Evolutionary conservation across 2,329 filamentous ascomycete genomes (phyloP).

Genomic region (Raffaelea ambrosiae): DNA sequence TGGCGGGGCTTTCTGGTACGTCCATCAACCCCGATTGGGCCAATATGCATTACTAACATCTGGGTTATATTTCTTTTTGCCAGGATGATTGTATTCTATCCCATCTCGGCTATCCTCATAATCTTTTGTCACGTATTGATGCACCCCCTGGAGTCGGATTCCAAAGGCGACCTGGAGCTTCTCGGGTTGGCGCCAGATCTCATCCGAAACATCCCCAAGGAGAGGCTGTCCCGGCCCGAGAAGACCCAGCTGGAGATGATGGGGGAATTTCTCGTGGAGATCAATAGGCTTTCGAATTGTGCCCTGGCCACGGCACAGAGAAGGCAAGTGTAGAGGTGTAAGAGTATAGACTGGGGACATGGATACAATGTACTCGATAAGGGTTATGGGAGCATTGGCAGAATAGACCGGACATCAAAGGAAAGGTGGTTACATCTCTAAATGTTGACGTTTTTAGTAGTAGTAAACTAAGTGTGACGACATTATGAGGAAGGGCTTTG

Average conservation of each 20-base stretch:
- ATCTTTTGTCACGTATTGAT: constrained; percentile 47
- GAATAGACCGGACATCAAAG: too few species aligned
- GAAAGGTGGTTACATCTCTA: too few species aligned
- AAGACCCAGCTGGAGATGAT: background rate
- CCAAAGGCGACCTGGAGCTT: constrained; percentile 35
- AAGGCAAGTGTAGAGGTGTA: too few species aligned
- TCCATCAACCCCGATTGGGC: background rate
- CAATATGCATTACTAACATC: background rate
- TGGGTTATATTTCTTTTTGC: too few species aligned
- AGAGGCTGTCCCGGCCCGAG: background rate
- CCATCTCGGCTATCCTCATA: constrained; percentile 42
- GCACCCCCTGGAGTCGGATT: constrained; percentile 33
- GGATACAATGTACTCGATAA: too few species aligned
- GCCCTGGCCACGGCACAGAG: background rate
- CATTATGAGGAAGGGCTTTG: too few species aligned
- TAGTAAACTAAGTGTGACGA: too few species aligned
- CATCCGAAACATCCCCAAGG: constrained; percentile 27
- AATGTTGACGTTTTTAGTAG: too few species aligned
- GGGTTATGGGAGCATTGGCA: too few species aligned
- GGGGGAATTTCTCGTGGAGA: background rate
- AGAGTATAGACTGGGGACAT: too few species aligned
- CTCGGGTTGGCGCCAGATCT: constrained; percentile 32
- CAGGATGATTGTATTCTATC: constrained; percentile 48
- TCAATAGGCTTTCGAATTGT: background rate
- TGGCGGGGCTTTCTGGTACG: constrained; percentile 41